Percentiles rank a stretch among this genome's conserved stretches.
Conservation (phyloP, 805 yeast species). For the Zygoascus biomembranicola region DNA sequence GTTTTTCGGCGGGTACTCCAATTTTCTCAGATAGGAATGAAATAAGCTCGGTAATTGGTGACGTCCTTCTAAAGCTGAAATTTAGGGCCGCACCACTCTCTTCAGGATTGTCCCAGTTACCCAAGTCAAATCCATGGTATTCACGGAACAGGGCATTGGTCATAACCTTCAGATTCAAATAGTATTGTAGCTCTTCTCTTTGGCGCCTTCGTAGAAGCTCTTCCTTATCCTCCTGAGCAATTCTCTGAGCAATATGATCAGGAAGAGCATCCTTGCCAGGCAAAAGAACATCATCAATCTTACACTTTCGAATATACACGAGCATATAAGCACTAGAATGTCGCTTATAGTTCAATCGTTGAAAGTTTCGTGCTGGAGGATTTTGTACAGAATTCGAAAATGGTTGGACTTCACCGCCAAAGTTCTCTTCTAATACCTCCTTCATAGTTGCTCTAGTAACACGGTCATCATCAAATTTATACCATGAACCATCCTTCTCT, state of each 20-base stretch:
- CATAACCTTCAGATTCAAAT: constrained; percentile 49
- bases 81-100: constrained; percentile 40
- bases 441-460: constrained; percentile 79
- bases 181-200: constrained; percentile 63
- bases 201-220: constrained; percentile 47
- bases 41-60: constrained; percentile 43
- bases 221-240: constrained; percentile 55
- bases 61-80: constrained; percentile 49
- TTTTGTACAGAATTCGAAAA: neutral
- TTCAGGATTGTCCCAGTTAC: constrained; percentile 47
- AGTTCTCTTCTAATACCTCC: constrained; percentile 88
- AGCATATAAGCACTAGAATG: constrained; percentile 97
- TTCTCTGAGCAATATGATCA: constrained; percentile 53
- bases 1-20: constrained; percentile 27
- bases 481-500: constrained; percentile 62
- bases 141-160: constrained; percentile 45
- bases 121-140: constrained; percentile 69
- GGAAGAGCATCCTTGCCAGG: constrained; percentile 58
- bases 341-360: constrained; percentile 45
- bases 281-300: constrained; percentile 49
- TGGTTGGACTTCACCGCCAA: constrained; percentile 58
- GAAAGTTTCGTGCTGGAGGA: constrained; percentile 27
- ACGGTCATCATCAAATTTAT: constrained; percentile 88
- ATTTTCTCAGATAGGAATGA: constrained; percentile 40
- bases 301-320: constrained; percentile 72